Base-by-base conservation (phyloP, 192 early-diverging fungal species). In the Kickxella alabastrina region DNA sequence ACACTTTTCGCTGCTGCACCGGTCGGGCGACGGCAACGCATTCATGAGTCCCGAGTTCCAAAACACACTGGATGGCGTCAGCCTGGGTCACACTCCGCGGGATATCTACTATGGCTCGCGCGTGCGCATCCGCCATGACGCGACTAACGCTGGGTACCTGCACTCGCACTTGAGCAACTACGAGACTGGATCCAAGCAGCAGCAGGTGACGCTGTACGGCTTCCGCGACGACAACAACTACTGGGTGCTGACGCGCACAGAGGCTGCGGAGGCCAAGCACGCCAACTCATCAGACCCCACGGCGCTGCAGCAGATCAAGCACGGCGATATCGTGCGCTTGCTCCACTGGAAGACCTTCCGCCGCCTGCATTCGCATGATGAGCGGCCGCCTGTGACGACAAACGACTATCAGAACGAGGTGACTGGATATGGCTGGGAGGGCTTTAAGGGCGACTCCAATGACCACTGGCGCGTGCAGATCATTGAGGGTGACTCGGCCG, bases 1-100 rank as follows among this genome's bases (percentile, higher is more conserved):
- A 7, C 97, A 99, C 73, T 99, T 99, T 77, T 65, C 81, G 27
- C 81, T 99, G 19, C 72, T 99, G 29, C 82, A 79, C 57, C 75
- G 80, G 38, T 84, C 79, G 24, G 97, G 97, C 0, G 70, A 85
- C 3, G 94, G 95, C 5, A 92, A 96, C 69, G 86, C 87, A 14
- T 82, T 86, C 40, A 99, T 99, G 97, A 87, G 88, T 60, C 91
- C 92, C 5, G 72, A 95, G n/a, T 99, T 99, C 79, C 97, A 99
- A 65, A 91, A 93, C n/a, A 69, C 80, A 19, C 69, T 99, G 18
- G 50, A 79, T 31, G 97, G 97, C 27, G 92, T 83, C 65, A 68
- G 81, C 41, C 86, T 97, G 19, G 50, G 68, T 22, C 51, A 81
- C 32, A 92, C 93, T 62, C 97, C 97, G 9, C 59, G 94, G 9